A percentile compares a stretch with the other conserved stretches of the same genome.
Evolutionary conservation across 148 eudicot species (phyloP).

Genomic region (Nepenthes gracilis): DNA sequence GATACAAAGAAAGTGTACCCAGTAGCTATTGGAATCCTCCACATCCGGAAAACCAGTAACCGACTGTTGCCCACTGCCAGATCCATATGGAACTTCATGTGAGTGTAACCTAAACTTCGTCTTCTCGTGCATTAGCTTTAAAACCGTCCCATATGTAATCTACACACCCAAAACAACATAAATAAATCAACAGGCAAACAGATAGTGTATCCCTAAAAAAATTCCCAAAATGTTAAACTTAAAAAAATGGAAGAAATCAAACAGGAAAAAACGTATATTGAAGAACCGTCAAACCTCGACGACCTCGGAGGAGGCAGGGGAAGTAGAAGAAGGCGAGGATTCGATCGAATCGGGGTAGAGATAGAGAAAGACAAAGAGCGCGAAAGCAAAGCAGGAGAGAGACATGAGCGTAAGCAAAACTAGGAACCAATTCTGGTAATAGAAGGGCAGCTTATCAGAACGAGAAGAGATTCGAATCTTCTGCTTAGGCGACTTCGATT

Average conservation of each 20-base stretch:
- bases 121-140: conserved; percentile 86
- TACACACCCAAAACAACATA: conserved; percentile 7
- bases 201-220: no score
- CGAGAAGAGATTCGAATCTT: background rate
- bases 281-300: background rate
- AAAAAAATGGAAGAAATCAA: background rate
- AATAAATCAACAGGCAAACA: background rate
- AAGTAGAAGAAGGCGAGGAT: background rate
- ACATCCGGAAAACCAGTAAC: conserved; percentile 85
- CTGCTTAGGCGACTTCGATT: background rate
- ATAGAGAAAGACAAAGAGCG: background rate
- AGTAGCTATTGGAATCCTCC: conserved; percentile 90
- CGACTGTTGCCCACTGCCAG: conserved; percentile 97
- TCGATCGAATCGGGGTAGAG: background rate
- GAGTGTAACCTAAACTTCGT: conserved; percentile 77
- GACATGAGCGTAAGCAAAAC: background rate
- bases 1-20: conserved; percentile 34
- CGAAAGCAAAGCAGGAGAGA: background rate
- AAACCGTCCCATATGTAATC: conserved; percentile 78
- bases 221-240: background rate
- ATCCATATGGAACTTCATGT: conserved; percentile 94
- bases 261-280: no score
- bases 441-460: background rate
- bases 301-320: background rate
- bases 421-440: background rate